A percentile compares a stretch with the other conserved stretches of the same genome.
phyloP scores from a whole-genome alignment of 108 stramenopile species.

The Bacterosira constricta region DNA sequence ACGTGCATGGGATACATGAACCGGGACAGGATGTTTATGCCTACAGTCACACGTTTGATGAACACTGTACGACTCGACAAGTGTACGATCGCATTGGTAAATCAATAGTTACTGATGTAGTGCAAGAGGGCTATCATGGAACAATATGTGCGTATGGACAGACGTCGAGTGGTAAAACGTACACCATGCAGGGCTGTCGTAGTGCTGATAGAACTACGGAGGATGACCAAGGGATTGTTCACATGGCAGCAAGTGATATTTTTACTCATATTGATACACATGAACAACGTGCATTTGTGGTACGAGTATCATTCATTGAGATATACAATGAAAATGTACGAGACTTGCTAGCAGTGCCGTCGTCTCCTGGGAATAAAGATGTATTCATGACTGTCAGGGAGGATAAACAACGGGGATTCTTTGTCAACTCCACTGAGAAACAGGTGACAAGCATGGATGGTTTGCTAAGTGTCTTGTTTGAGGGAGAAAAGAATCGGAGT shows the following conservation, averaged over 20 bases:
- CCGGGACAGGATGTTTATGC: no score
- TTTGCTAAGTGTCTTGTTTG: conserved; percentile 67
- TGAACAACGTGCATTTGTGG: conserved; percentile 69
- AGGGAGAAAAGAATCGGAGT: conserved; percentile 84
- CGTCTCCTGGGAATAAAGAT: conserved; percentile 19
- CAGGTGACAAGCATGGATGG: conserved; percentile 78
- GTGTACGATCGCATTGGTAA: conserved; percentile 89
- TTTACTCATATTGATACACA: conserved; percentile 66
- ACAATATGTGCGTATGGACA: conserved; percentile 96
- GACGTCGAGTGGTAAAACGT: conserved; percentile 90
- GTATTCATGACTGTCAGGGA: conserved; percentile 79
- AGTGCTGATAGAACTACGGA: conserved; percentile 5
- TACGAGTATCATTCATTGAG: conserved; percentile 94
- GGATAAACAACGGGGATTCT: conserved; percentile 93
- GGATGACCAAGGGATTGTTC: conserved; percentile 65
- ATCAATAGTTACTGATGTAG: conserved; percentile 82
- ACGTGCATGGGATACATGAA: no score
- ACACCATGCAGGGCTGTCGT: conserved; percentile 94
- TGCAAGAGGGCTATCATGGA: conserved; percentile 95
- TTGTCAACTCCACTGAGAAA: conserved; percentile 85
- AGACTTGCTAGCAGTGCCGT: conserved; percentile 89
- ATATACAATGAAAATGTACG: conserved; percentile 99
- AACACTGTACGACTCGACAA: conserved; percentile 63
- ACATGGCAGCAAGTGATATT: conserved; percentile 86
- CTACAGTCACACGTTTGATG: conserved; percentile 91